Evolutionary conservation across 225 moss, liverwort and hornwort species (phyloP).

Genomic region (Ulota crispa): DNA sequence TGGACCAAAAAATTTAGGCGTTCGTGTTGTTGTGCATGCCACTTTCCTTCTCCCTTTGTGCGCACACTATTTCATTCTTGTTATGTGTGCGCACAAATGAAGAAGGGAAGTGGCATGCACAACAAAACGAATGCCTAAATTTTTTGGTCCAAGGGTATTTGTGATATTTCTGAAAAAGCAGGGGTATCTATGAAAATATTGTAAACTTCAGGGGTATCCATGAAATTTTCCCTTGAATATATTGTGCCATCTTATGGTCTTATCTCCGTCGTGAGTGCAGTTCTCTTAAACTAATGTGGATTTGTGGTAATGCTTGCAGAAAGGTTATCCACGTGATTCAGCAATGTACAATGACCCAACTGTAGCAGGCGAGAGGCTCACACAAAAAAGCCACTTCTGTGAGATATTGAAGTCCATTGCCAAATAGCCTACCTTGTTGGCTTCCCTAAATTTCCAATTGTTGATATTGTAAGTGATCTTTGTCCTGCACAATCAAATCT

Average conservation of each 20-base stretch:
- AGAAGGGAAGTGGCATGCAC: too few species aligned
- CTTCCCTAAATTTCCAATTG: neutral
- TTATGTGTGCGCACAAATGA: too few species aligned
- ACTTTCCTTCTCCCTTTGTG: too few species aligned
- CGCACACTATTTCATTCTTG: too few species aligned
- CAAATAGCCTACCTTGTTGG: neutral
- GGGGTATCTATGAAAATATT: too few species aligned
- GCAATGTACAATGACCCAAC: constrained; percentile 65
- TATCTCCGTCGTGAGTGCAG: neutral
- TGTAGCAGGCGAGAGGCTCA: constrained; percentile 49
- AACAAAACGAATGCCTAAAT: too few species aligned
- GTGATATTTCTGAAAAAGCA: too few species aligned
- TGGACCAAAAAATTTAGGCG: too few species aligned
- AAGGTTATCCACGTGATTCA: constrained; percentile 58
- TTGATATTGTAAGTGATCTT: neutral
- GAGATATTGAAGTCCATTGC: constrained; percentile 48
- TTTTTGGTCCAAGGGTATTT: too few species aligned
- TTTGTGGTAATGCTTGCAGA: constrained; percentile 33
- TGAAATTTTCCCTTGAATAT: too few species aligned
- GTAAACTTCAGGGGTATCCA: too few species aligned
- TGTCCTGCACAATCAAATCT: neutral
- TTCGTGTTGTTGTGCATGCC: too few species aligned
- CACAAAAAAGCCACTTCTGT: constrained; percentile 38
- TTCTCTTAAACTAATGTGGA: neutral
- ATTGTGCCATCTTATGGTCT: neutral